Conservation (phyloP, 352 stramenopile genomes). For the Pythium apleroticum region DNA sequence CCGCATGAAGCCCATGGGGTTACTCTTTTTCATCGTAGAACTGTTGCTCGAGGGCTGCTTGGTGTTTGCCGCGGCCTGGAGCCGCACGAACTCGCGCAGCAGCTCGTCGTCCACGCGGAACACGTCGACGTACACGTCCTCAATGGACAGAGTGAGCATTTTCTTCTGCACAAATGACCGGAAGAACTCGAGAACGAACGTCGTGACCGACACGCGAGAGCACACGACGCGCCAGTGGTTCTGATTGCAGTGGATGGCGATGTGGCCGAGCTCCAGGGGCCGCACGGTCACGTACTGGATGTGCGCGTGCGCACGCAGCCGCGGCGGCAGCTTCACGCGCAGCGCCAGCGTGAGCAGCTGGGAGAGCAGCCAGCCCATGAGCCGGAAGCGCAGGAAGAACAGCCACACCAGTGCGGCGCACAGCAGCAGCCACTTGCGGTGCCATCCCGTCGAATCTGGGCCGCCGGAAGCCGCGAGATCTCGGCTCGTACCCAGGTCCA, state of each 20-base stretch:
- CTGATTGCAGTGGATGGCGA: constrained; percentile 34
- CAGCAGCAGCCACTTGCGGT: constrained; percentile 65
- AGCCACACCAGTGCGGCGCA: constrained; percentile 35
- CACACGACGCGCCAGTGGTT: constrained; percentile 46
- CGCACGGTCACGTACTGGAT: constrained; percentile 48
- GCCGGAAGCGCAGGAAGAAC: constrained; percentile 58
- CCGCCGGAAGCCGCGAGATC: neutral
- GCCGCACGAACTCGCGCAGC: constrained; percentile 28
- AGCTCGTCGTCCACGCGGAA: constrained; percentile 40
- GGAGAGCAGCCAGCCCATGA: constrained; percentile 53
- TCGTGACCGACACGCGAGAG: constrained; percentile 47
- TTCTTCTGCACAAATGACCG: constrained; percentile 76
- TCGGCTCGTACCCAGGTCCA: neutral
- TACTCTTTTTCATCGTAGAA: constrained; percentile 17
- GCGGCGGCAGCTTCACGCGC: constrained; percentile 14
- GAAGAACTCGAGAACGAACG: constrained; percentile 61
- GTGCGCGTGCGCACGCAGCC: constrained; percentile 29
- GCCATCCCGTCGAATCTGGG: constrained; percentile 32
- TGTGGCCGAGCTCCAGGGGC: constrained; percentile 45
- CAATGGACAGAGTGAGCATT: constrained; percentile 58
- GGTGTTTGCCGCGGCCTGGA: neutral
- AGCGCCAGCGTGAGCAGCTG: constrained; percentile 41
- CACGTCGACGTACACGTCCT: constrained; percentile 41
- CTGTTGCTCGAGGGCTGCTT: neutral
- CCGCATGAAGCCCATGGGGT: constrained; percentile 53